These are phyloP conservation scores for Salix dunnii DNA, from an alignment of 345 rosid genomes.

Conservation along the genomic window DNA sequence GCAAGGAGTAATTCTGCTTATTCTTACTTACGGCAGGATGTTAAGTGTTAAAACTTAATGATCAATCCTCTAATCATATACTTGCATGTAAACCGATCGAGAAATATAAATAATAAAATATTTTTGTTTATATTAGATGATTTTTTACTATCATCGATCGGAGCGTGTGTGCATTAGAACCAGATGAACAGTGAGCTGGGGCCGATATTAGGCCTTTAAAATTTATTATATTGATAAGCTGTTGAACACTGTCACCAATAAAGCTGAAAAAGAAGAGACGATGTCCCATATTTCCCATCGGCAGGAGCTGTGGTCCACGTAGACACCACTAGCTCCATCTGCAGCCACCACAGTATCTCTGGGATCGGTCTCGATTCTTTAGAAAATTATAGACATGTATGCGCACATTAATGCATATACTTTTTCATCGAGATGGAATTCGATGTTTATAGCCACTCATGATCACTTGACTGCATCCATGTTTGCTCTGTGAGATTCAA, in stretches of 20 bases:
- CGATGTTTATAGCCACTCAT: neutral
- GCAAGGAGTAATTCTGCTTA: no score
- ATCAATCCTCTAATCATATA: no score
- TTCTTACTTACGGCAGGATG: no score
- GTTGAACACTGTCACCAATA: neutral
- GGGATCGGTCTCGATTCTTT: neutral
- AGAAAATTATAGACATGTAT: neutral
- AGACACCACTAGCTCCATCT: neutral
- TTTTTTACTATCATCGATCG: no score
- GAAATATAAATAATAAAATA: no score
- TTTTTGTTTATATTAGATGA: no score
- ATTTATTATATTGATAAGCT: neutral
- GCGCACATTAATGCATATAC: no score
- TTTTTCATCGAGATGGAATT: neutral
- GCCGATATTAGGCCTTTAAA: neutral
- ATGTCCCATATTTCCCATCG: neutral
- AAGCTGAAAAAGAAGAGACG: neutral
- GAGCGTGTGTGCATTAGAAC: no score
- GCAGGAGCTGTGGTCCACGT: neutral
- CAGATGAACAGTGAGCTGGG: neutral
- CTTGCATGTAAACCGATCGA: no score
- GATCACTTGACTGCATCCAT: neutral
- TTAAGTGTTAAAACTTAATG: no score
- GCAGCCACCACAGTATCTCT: neutral
- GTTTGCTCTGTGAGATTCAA: neutral